Evolutionary conservation across 305 asterid species (phyloP).

Genomic region (Fraxinus angustifolia): DNA sequence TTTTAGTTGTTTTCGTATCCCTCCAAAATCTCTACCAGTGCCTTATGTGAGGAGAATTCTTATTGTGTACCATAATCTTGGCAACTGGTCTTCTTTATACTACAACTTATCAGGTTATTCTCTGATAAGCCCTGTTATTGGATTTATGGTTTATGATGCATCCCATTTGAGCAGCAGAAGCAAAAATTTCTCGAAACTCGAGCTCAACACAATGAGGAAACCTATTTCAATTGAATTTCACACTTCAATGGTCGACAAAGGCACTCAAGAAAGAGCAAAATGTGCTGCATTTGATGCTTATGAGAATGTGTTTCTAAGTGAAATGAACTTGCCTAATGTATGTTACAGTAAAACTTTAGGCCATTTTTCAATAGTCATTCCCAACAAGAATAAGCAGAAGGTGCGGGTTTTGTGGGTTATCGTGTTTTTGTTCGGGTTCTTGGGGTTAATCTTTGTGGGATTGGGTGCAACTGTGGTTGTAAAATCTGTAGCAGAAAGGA

Average conservation of each 20-base stretch:
- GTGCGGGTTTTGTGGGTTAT: constrained; percentile 32
- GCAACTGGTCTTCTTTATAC: constrained; percentile 59
- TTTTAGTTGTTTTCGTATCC: constrained; percentile 52
- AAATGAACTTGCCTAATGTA: constrained; percentile 33
- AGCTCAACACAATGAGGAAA: constrained; percentile 50
- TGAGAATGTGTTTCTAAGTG: constrained; percentile 41
- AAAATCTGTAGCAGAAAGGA: constrained; percentile 36
- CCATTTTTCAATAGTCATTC: constrained; percentile 50
- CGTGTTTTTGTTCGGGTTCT: constrained; percentile 31
- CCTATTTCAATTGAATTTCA: constrained; percentile 45
- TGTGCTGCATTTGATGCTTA: constrained; percentile 51
- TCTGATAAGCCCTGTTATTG: constrained; percentile 40
- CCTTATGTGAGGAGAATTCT: constrained; percentile 55
- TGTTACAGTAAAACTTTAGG: constrained; percentile 53
- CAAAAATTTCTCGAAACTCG: constrained; percentile 34
- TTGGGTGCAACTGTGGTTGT: constrained; percentile 29
- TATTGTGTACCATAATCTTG: constrained; percentile 57
- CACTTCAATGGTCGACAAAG: neutral
- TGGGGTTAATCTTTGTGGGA: constrained; percentile 36
- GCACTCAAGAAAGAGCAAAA: constrained; percentile 22
- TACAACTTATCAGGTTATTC: constrained; percentile 51
- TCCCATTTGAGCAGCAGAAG: constrained; percentile 38
- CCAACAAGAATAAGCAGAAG: constrained; percentile 27
- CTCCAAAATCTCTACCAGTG: constrained; percentile 50
- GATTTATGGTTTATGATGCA: constrained; percentile 55